Conservation (phyloP, 768 basidiomycete species). For the Boletellus ananiceps region DNA sequence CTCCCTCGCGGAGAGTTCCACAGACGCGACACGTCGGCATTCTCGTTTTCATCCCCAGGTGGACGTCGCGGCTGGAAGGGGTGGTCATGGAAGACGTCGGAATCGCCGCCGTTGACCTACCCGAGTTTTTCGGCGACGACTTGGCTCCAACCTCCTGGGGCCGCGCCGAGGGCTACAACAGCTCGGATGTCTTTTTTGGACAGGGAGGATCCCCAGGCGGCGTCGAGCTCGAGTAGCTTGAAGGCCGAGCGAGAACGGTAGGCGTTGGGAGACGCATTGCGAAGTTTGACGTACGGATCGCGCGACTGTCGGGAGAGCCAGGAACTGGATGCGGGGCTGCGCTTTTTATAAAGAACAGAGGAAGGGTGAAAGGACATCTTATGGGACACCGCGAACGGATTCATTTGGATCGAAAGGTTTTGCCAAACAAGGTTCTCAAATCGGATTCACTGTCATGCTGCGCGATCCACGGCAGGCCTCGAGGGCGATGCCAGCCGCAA, state of each 20-base stretch:
- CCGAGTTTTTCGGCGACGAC: conserved; percentile 66
- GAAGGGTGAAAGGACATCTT: conserved; percentile 37
- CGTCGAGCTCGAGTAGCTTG: conserved; percentile 81
- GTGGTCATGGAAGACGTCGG: too few relatives aligned
- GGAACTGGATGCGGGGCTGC: conserved; percentile 41
- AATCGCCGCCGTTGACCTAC: conserved; percentile 29
- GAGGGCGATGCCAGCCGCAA: conserved; percentile 15
- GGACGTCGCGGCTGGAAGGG: neutral
- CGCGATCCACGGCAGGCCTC: too few relatives aligned
- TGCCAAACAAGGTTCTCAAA: conserved; percentile 18
- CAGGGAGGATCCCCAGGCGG: conserved; percentile 50
- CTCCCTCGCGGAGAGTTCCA: conserved; percentile 26
- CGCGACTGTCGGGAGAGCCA: conserved; percentile 70
- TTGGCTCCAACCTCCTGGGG: conserved; percentile 94
- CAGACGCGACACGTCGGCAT: neutral
- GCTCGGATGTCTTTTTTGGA: conserved; percentile 46
- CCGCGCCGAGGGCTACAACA: conserved; percentile 86
- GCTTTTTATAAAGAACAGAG: conserved; percentile 25
- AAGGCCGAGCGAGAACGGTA: conserved; percentile 89
- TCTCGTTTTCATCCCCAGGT: neutral
- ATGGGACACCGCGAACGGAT: neutral
- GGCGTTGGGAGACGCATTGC: conserved; percentile 38
- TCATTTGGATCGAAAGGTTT: conserved; percentile 27
- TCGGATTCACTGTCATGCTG: neutral
- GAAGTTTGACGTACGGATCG: conserved; percentile 68